Conservation (phyloP, 2,329 filamentous ascomycete genomes). For the Claviceps humidiphila region DNA sequence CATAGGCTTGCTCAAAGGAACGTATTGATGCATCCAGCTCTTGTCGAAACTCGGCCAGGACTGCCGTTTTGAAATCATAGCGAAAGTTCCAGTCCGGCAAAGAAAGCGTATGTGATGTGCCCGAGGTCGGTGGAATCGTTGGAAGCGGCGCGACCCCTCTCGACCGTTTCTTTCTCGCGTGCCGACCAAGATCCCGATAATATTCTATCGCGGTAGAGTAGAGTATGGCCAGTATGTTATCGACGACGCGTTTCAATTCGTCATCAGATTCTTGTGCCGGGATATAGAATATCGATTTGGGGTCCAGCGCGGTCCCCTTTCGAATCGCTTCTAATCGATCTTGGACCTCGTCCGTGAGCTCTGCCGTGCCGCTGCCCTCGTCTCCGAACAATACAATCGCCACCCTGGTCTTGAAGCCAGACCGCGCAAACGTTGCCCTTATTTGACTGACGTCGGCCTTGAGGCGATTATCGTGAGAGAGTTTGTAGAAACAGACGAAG, state of each 20-base stretch:
- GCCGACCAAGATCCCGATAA: conserved; percentile 87
- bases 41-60: conserved; percentile 85
- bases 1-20: conserved; percentile 79
- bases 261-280: conserved; percentile 57
- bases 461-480: conserved; percentile 72
- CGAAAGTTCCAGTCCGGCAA: conserved; percentile 81
- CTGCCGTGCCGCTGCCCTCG: conserved; percentile 13
- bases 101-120: conserved; percentile 76
- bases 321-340: conserved; percentile 70
- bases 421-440: conserved; percentile 51
- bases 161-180: conserved; percentile 76
- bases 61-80: conserved; percentile 85
- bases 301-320: conserved; percentile 64
- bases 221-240: conserved; percentile 57
- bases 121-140: conserved; percentile 67
- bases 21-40: conserved; percentile 80
- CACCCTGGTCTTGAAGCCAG: conserved; percentile 66
- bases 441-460: conserved; percentile 76
- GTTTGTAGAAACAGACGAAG: conserved; percentile 67
- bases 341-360: conserved; percentile 50
- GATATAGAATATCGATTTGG: conserved; percentile 75
- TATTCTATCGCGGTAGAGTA: conserved; percentile 73
- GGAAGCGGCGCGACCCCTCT: conserved; percentile 66
- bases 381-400: conserved; percentile 46
- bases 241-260: conserved; percentile 61